Base-by-base conservation (phyloP, 208 protist genomes). In the Leishmania guyanensis region DNA sequence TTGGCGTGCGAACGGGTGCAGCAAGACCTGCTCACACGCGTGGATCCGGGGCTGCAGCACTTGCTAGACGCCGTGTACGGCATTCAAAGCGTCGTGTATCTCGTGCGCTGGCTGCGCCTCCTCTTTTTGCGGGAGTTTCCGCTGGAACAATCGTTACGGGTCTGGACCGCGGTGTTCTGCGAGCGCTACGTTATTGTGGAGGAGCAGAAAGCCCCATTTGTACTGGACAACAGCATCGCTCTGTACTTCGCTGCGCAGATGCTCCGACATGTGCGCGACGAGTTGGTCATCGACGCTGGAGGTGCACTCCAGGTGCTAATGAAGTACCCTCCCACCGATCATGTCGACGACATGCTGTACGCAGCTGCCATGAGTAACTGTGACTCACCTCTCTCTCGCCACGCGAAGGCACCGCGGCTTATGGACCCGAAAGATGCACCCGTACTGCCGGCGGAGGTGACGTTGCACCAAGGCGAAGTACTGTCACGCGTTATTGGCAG, bases 41-140 rank as follows among this genome's bases (percentile, higher is more conserved):
- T 94, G 8, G 94, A 98, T 70, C 83, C 86, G 2, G 64, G 50
- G 20, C 83, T 98, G 43, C 84, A 90, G 65, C 81, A 88, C 39
- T 78, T 93, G 51, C 87, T 98, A 36, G 88, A 91, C 43, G 77
- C 71, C 1, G 88, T 94, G 48, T 91, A 97, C 80, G 82, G 83
- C 22, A 94, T 98, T 70, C 83, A 97, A 74, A 86, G 89, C 46
- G 89, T 89, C 22, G 82, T 93, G 0, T 98, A 98, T 77, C 81
- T 96, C 3, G 87, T 98, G 22, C 88, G 95, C 39, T 98, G 96
- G 95, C 80, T 98, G 58, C 89, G 96, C 54, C 89, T 98, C 36
- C 78, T 98, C 39, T 97, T 98, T 70, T 79, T 98, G 46, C 92
- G 95, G 5, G 94, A 98, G 77, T 94, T 98, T 75, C 86, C 92